Evolutionary conservation across 75 land plant genomes (phyloP), one percentile per base, ranked within the genome.

Genomic region (Selaginella tamariscina): DNA sequence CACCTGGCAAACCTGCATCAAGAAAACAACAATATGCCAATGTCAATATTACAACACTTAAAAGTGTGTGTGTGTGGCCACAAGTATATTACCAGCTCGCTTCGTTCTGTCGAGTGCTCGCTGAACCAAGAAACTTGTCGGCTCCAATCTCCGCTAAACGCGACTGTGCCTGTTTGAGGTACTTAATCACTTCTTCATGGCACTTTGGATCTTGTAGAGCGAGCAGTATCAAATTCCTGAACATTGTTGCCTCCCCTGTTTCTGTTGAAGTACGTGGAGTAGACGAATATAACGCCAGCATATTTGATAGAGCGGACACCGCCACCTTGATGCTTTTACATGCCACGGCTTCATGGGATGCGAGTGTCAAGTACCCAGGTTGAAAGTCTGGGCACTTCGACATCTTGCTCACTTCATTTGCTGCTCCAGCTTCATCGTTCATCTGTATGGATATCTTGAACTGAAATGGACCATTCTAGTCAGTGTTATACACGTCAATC

Each of bases 301-400:
- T 70, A 15, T 49, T 70, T 54, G 83, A 77, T 9, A 93, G 70
- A 32, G 88, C 73, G 32, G 83, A 80, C 33, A 82, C 72, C 2
- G 98, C 87, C 30, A 89, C 84, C 5, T 75, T 77, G 24, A 77
- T 62, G 1, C 73, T 64, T 56, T 77, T 74, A 62, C 77, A 83
- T 30, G 93, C 82, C 30, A 89, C 73, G 68, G 98, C 94, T 73
- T 93, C 98, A 71, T 89, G 96, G 30, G 87, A 82, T 18, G 91
- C 80, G 1, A 93, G 83, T 33, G 84, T 82, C 32, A 93, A 79
- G 78, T 82, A 89, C 22, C 89, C 91, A 0, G 91, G 76, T 24
- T 82, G 81, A 71, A 93, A 89, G 55, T 93, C 96, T 0, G 78
- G 55, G 71, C 86, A 86, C 33, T 67, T 73, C 28, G 78, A 8